Conservation (phyloP, 2,329 filamentous ascomycete species). For the Stagonosporopsis vannaccii region DNA sequence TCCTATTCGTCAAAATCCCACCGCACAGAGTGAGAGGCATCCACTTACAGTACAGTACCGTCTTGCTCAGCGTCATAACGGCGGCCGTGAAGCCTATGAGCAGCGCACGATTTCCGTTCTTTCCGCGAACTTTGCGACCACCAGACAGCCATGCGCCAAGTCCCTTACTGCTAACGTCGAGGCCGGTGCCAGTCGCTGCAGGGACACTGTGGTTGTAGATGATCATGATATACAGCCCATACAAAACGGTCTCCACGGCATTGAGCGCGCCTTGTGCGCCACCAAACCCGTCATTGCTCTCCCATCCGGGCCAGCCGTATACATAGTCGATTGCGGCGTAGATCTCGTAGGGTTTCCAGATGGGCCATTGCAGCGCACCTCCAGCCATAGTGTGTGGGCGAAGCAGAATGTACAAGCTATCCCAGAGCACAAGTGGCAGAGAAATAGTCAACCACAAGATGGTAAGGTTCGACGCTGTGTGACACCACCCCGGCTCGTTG, state of each 20-base stretch:
- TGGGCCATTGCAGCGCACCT: conserved; percentile 72
- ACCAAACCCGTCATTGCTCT: conserved; percentile 74
- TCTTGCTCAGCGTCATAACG: conserved; percentile 73
- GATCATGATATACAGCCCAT: conserved; percentile 67
- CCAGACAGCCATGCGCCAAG: conserved; percentile 56
- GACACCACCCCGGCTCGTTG: conserved; percentile 56
- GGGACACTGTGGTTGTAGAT: conserved; percentile 53
- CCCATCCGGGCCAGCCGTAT: conserved; percentile 78
- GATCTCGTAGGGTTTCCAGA: conserved; percentile 80
- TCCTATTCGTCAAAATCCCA: conserved; percentile 12
- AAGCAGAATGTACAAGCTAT: conserved; percentile 78
- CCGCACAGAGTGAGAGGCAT: not conserved
- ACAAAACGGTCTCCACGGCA: conserved; percentile 70
- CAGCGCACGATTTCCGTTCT: conserved; percentile 61
- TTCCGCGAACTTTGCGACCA: conserved; percentile 60
- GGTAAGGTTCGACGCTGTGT: conserved; percentile 66
- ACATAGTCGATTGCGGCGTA: conserved; percentile 82
- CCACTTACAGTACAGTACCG: conserved; percentile 68
- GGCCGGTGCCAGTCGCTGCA: conserved; percentile 48
- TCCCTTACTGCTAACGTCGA: conserved; percentile 46
- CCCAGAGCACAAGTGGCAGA: conserved; percentile 82
- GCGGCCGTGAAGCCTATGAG: conserved; percentile 66
- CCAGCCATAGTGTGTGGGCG: conserved; percentile 85
- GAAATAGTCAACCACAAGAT: conserved; percentile 78
- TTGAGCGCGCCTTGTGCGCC: conserved; percentile 76